Base-by-base conservation (phyloP, 805 yeast genomes). In the Hyphopichia homilentoma region DNA sequence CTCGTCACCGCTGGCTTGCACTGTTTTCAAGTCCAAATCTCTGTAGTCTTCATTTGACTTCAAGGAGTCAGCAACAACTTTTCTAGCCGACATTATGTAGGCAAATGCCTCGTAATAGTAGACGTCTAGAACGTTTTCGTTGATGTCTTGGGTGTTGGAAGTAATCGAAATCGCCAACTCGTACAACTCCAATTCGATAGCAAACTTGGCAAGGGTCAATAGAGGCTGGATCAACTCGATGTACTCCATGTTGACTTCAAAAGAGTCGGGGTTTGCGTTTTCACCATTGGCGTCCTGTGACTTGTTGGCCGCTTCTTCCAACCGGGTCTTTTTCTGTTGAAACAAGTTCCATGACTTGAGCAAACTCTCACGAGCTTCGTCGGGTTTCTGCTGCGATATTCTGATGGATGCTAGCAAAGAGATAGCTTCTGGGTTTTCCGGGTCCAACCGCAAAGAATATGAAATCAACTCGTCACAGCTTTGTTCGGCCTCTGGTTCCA, bases 401-500 rank as follows among this genome's bases (percentile, higher is more conserved):
- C 95, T 73, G 39, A 93, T 84, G 26, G 95, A 86, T 4, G 95
- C 87, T 40, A 88, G 65, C 20, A 84, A 67, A 1, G 88, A 74
- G 79, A 86, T 85, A 1, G 86, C 75, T 55, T 89, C 97, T 1
- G 95, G 84, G 36, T 84, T 79, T 20, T 56, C 46, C 15, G 65
- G 65, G 41, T 81, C 83, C 21, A 84, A 57, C 32, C 73, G 59
- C 48, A 86, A 58, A 1, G 94, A 78, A 44, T 73, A 75, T 7
- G 73, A 58, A 34, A 89, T 81, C 43, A 85, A 67, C 34, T 68
- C 68, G 46, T 88, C 84, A 61, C 97, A 93, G 54, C 77, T 72
- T 6, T 55, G 15, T 59, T 93, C 97, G 2, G 97, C 97, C 44
- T 81, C 79, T 3, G 78, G 78, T 48, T 86, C 95, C 96, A 89